Evolutionary conservation across 2,329 filamentous ascomycete species (phyloP), one percentile per base, ranked within the genome.

Genomic region (Colletotrichum salicis): DNA sequence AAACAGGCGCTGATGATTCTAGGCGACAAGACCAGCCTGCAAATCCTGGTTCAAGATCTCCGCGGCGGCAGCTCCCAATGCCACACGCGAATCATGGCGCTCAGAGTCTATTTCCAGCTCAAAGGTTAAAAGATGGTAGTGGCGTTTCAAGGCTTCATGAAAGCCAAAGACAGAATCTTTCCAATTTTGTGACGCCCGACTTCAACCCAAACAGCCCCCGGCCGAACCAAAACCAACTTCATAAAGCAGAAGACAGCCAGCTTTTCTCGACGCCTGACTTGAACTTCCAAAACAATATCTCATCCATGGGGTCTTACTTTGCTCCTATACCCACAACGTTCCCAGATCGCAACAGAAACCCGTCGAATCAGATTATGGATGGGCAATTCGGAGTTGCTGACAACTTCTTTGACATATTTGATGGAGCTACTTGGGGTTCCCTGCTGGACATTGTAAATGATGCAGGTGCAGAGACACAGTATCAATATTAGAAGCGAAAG

Each of bases 341-440:
- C 24, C 70, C 70, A 11, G 62, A 72, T 22, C 63, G 70, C 27
- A 48, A 58, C 4, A 13, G 35, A 10, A 24, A 27, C 5, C 6
- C 4, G 8, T n/a, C 4, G 2, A n/a, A 24, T 13, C 41, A 57
- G 19, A 37, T 29, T 22, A 5, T 55, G 8, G 55, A 64, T 7
- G 1, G 15, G n/a, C 57, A 57, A 13, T 7, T 37, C 15, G 59
- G 37, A 4, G 41, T 27, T 11, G 13, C 15, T 3, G 41, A 63
- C 0, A 64, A 31, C 19, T 24, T 72, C 10, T 64, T 74, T 11
- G 70, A 74, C 11, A 61, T 74, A 4, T 74, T 74, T 35, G 72
- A 72, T 27, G 70, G 64, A 33, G 72, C 64, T 4, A 72, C 65
- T 5, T 72, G 65, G 65, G 70, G 70, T 11, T 74, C 62, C 2